phyloP scores from a whole-genome alignment of 2,329 filamentous ascomycete species.

The Dissoconium aciculare region DNA sequence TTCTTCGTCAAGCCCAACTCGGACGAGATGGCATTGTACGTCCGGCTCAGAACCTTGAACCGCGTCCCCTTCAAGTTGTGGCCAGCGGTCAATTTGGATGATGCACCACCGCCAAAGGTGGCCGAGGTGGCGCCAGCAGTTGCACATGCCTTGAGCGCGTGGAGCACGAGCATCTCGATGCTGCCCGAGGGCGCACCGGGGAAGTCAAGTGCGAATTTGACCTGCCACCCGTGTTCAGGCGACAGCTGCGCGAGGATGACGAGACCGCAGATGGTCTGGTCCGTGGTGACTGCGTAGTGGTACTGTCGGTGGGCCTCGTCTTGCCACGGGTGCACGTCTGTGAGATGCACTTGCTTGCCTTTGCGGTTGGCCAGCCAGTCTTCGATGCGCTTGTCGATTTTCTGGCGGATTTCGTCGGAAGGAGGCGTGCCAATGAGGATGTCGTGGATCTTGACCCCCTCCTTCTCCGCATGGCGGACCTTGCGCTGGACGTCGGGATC shows the following conservation, averaged over 20 bases:
- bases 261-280: constrained; percentile 58
- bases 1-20: constrained; percentile 72
- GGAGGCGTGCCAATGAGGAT: constrained; percentile 49
- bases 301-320: constrained; percentile 73
- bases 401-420: constrained; percentile 50
- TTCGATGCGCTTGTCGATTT: constrained; percentile 56
- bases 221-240: constrained; percentile 73
- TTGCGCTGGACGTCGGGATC: constrained; percentile 57
- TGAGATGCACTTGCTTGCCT: constrained; percentile 77
- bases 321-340: constrained; percentile 78
- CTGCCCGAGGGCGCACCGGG: constrained; percentile 71
- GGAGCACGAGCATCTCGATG: constrained; percentile 69
- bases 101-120: constrained; percentile 78
- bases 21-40: constrained; percentile 67
- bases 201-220: constrained; percentile 94
- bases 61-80: constrained; percentile 68
- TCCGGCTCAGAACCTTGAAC: constrained; percentile 65
- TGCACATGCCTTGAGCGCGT: constrained; percentile 49
- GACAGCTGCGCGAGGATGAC: constrained; percentile 73
- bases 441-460: constrained; percentile 68
- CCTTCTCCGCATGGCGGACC: constrained; percentile 63
- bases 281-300: constrained; percentile 60
- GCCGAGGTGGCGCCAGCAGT: constrained; percentile 48
- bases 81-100: constrained; percentile 57
- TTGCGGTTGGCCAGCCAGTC: constrained; percentile 71